Base-by-base conservation (phyloP, 1,284 basidiomycete genomes). In the Waitea zeae region DNA sequence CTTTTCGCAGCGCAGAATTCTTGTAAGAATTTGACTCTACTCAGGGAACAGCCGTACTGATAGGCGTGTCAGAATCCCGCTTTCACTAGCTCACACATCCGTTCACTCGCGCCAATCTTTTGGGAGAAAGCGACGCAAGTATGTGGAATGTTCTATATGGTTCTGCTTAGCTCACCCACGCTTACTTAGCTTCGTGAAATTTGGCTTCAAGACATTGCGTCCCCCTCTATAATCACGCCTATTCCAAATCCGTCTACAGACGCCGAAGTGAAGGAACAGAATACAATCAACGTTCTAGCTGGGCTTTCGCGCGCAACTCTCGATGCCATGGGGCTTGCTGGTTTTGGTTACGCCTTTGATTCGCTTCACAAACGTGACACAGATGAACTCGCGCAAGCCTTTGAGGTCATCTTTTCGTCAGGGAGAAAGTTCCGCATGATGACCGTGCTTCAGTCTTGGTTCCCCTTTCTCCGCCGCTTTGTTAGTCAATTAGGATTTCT, bases 251-350 rank as follows among this genome's bases (percentile, higher is more conserved):
- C 35, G 35, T 22, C 5, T 31, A 11, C 29, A n/a, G 7, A 11
- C 13, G 17, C 29, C 15, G n/a, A n/a, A 19, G 22, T 29, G 28
- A 14, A 13, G 19, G 24, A 32, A 26, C 12, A 31, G 33, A 12
- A 46, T 36, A 39, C 47, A 48, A 33, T 34, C 15, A 76, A 84
- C 41, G 66, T 69, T 12, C 54, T 77, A 36, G 46, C 56, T 13
- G 77, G 67, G 64, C 60, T 82, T 6, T 65, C 61, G 2, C 64
- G 68, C 20, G 66, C 74, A 5, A 77, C 76, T 1, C 58, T 83
- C 12, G 80, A 82, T 44, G 62, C 77, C 29, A 80, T 86, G 37
- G 77, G 77, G 4, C 57, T 73, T 30, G 73, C 79, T 13, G 75
- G 68, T 5, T 80, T 80, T 45, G 70, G 66, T 33, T 80, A 79